Evolutionary conservation across 1,284 basidiomycete species (phyloP).

Genomic region (Malassezia furfur): DNA sequence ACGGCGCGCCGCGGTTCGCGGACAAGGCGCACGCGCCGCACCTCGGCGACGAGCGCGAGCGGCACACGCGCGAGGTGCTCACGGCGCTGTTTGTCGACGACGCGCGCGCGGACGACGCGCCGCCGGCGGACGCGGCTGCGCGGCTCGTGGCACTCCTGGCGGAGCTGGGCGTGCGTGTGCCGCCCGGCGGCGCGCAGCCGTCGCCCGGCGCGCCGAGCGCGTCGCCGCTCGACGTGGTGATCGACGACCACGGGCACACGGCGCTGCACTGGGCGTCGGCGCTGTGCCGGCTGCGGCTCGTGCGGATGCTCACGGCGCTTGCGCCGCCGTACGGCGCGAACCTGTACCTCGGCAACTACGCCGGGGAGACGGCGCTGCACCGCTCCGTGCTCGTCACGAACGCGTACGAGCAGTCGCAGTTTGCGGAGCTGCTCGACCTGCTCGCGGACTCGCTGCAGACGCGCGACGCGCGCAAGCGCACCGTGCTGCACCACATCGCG

Average conservation of each 20-base stretch:
- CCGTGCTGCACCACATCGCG: slow-evolving; percentile 87
- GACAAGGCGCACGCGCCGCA: slow-evolving; percentile 35
- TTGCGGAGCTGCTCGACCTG: slow-evolving; percentile 59
- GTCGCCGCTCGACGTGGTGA: slow-evolving; percentile 50
- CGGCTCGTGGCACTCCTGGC: slow-evolving; percentile 58
- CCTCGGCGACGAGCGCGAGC: slow-evolving; percentile 40
- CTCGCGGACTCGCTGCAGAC: slow-evolving; percentile 71
- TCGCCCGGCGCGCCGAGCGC: neutral
- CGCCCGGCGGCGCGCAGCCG: neutral
- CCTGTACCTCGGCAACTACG: slow-evolving; percentile 58
- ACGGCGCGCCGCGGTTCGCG: slow-evolving; percentile 35
- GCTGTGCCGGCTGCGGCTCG: slow-evolving; percentile 56
- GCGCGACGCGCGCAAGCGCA: slow-evolving; percentile 76
- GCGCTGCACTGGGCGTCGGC: slow-evolving; percentile 88
- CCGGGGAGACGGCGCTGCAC: slow-evolving; percentile 88
- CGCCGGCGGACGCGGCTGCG: slow-evolving; percentile 48
- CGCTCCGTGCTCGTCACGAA: slow-evolving; percentile 83
- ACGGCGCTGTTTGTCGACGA: slow-evolving; percentile 42
- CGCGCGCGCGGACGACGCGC: slow-evolving; percentile 45
- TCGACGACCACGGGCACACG: slow-evolving; percentile 86
- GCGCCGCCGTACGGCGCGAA: slow-evolving; percentile 51
- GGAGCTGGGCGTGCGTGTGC: slow-evolving; percentile 52
- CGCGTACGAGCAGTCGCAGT: slow-evolving; percentile 65
- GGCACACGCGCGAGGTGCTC: slow-evolving; percentile 35
- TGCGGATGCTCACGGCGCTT: slow-evolving; percentile 52